These are phyloP conservation scores for Rosa hybrid DNA, from an alignment of 331 rosid species.

Conservation along the genomic window DNA sequence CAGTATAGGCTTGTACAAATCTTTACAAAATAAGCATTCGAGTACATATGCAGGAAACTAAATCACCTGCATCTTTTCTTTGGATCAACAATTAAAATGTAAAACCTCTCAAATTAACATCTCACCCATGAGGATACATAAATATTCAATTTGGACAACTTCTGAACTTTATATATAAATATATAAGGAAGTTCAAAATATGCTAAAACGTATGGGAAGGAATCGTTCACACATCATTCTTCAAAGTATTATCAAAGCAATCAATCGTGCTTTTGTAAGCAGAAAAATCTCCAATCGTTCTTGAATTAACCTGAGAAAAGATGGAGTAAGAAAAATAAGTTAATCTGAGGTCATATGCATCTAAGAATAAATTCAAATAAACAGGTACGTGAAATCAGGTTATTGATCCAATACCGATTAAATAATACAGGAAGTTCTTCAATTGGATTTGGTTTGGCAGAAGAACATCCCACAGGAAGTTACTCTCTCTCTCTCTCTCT, in stretches of 20 bases:
- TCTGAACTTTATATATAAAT: neutral
- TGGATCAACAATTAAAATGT: neutral
- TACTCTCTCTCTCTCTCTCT: too few relatives aligned
- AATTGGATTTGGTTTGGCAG: too few relatives aligned
- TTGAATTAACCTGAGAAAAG: constrained; percentile 80
- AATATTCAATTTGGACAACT: neutral
- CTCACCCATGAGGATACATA: neutral
- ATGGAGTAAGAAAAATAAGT: constrained; percentile 14
- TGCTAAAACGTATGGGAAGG: neutral
- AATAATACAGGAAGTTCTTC: too few relatives aligned
- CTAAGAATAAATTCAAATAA: neutral
- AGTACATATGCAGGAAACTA: neutral
- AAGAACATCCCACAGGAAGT: too few relatives aligned
- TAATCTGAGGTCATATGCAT: neutral
- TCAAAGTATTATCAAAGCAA: constrained; percentile 82
- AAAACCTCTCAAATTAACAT: neutral
- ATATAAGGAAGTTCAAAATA: neutral
- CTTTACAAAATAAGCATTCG: too few relatives aligned
- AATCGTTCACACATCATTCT: constrained; percentile 66
- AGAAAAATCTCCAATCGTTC: constrained; percentile 95
- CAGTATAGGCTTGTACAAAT: too few relatives aligned
- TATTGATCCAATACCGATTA: too few relatives aligned
- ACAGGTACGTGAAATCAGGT: neutral
- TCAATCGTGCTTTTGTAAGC: constrained; percentile 83
- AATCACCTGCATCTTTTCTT: neutral